Base-by-base conservation (phyloP, 1,284 basidiomycete species). In the Mixia osmundae region DNA sequence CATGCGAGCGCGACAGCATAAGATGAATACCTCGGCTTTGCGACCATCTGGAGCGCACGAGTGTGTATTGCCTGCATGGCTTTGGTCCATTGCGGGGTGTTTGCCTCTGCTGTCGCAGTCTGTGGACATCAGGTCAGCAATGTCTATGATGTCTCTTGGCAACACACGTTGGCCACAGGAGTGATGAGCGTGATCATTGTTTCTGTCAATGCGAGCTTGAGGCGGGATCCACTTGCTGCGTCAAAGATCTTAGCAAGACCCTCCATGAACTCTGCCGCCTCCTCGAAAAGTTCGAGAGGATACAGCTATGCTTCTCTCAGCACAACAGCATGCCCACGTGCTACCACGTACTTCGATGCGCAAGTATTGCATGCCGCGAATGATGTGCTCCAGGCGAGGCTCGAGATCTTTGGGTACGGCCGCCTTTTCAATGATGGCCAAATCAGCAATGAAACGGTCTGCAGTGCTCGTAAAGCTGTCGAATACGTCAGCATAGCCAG, bases 91-190 rank as follows among this genome's bases (percentile, higher is more conserved):
- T 76, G 66, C 0, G 87, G 87, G 54, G 91, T 78, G 50, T 94
- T 91, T 33, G 89, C 80, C 59, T 95, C 87, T 1, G 82, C 87
- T 54, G 89, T 83, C 0, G 83, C 87, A 19, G 77, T 83, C 72
- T 82, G 47, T 11, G 38, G 24, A 44, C 33, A 11, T 34, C 25
- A 41, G 15, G 18, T 30, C 18, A 39, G 35, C 28, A 9, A 28
- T 30, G 14, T 22, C 28, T 5, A 26, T 27, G 12, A 39, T 57
- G 22, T 42, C 76, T 78, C 64, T 85, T 80, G 40, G 76, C 77
- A 26, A n/a, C 25, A 8, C 25, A n/a, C 25, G 25, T 8, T 8
- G n/a, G 11, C 15, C 10, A 94, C 80, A 0, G 80, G 78, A 57
- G 91, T 78, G 30, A 95, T 55, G 10, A 94, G 56, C 30, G 72